Conservation (phyloP, 2,329 filamentous ascomycete species). For the Davidsoniella australis region DNA sequence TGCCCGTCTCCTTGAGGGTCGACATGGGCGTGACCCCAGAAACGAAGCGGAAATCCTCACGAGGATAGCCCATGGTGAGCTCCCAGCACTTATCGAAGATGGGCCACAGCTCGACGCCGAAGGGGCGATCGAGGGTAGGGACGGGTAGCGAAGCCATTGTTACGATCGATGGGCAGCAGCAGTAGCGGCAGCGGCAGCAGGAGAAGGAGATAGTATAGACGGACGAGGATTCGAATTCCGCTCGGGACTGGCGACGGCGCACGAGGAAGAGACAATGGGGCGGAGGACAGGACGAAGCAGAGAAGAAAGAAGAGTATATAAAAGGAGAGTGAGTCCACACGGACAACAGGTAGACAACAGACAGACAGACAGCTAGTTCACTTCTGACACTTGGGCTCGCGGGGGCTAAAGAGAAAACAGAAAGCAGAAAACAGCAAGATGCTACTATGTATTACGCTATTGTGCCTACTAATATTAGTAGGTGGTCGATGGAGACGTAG, state of each 20-base stretch:
- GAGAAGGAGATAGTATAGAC: not conserved
- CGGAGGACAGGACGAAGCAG: not conserved
- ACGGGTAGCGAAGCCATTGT: constrained; percentile 18
- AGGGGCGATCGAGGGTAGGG: constrained; percentile 79
- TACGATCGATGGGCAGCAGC: not conserved
- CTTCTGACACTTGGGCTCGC: not conserved
- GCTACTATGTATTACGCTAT: not conserved
- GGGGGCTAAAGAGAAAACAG: constrained; percentile 1
- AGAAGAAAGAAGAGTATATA: constrained; percentile 7
- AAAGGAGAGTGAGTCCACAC: constrained; percentile 5
- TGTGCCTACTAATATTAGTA: too few species aligned
- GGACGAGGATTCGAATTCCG: constrained; percentile 1
- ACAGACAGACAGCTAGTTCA: not conserved
- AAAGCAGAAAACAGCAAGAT: not conserved
- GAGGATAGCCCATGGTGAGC: constrained; percentile 59
- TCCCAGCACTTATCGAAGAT: constrained; percentile 82
- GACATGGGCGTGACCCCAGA: constrained; percentile 76
- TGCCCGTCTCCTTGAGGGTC: constrained; percentile 65
- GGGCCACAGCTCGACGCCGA: constrained; percentile 83
- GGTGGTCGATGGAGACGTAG: not conserved
- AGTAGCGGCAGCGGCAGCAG: not conserved
- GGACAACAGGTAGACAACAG: not conserved
- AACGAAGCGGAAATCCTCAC: constrained; percentile 71
- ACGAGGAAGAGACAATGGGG: constrained; percentile 1
- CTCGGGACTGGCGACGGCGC: not conserved